Percentiles rank a stretch among this genome's conserved stretches.
Conservation (phyloP, 306 rosid genomes). For the Rubus parviflorus region DNA sequence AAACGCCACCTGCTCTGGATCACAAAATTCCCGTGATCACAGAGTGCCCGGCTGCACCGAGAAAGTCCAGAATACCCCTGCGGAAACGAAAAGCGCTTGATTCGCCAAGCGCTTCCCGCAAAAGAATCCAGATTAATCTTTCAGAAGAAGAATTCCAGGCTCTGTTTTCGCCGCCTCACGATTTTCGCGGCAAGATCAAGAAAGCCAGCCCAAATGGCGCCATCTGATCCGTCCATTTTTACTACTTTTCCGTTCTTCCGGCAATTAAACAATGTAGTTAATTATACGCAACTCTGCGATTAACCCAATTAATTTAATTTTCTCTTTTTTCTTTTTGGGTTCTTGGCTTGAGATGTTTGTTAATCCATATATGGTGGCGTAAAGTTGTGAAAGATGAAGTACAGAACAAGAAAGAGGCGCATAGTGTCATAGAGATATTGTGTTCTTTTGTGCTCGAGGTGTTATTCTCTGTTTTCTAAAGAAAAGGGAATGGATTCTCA, state of each 20-base stretch:
- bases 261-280: slow-evolving; percentile 5
- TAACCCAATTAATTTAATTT: not conserved
- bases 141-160: slow-evolving; percentile 39
- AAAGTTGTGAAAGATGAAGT: slow-evolving; percentile 12
- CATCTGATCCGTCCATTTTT: not conserved
- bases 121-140: slow-evolving; percentile 33
- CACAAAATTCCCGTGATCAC: slow-evolving; percentile 43
- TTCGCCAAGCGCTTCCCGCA: not conserved
- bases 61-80: slow-evolving; percentile 30
- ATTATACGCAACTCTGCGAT: slow-evolving; percentile 12
- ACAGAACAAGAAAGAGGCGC: slow-evolving; percentile 13
- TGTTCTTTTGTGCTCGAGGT: slow-evolving; percentile 25
- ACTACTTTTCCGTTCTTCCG: slow-evolving; percentile 3
- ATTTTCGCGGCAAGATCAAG: slow-evolving; percentile 33
- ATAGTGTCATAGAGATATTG: not conserved
- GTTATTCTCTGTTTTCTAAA: slow-evolving; percentile 20
- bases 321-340: not conserved
- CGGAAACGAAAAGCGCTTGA: slow-evolving; percentile 34
- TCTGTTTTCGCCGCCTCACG: slow-evolving; percentile 29
- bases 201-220: slow-evolving; percentile 34
- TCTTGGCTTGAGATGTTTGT: not conserved
- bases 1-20: slow-evolving; percentile 60
- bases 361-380: not conserved
- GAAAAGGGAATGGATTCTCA: not conserved
- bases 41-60: slow-evolving; percentile 67